Base-by-base conservation (phyloP, 2,329 filamentous ascomycete genomes). In the Microsporum ferrugineum region DNA sequence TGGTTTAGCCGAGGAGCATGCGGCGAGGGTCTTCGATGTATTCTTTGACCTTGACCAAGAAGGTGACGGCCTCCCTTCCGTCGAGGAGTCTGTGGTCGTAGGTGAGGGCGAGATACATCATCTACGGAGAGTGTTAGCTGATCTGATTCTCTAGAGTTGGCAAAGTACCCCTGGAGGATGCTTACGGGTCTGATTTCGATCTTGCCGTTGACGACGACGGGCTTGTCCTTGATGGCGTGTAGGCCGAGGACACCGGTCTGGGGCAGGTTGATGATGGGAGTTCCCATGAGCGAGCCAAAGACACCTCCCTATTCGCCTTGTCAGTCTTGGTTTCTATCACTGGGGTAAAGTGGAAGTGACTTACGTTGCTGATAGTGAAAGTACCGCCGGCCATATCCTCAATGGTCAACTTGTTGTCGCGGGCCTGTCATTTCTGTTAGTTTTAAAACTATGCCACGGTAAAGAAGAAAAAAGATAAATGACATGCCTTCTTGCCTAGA, bases 331-430 rank as follows among this genome's bases (percentile, higher is more conserved):
- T 38, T 17, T n/a, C 5, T 17, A 38, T 23, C 2, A 45, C n/a
- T 17, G 17, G 31, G 55, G 57, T 62, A 41, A 29, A 5, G 38
- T 47, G 33, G 27, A 43, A 23, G 17, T 43, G 27, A 53, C 76
- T 69, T 65, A 79, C 88, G 74, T 96, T 97, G 81, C 88, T 94
- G 79, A 96, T 96, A 64, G 94, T 97, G 76, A 96, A 99, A 39
- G 92, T 96, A 66, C 94, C 94, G 63, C 94, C 94, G 63, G 94
- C 94, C 91, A 99, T 96, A 73, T 99, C 94, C 78, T 99, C 94
- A 69, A 99, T 96, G 1, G 94, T 97, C 66, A 99, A 83, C 79
- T 97, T 97, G 75, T 88, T 88, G 72, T 96, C 91, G 65, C 94
- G 89, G 65, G 94, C 94, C 89, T 91, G 66, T 10, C 61, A 34